Evolutionary conservation across 1,284 basidiomycete species (phyloP), one percentile per base, ranked within the genome.

Genomic region (Leucoagaricus sp.): DNA sequence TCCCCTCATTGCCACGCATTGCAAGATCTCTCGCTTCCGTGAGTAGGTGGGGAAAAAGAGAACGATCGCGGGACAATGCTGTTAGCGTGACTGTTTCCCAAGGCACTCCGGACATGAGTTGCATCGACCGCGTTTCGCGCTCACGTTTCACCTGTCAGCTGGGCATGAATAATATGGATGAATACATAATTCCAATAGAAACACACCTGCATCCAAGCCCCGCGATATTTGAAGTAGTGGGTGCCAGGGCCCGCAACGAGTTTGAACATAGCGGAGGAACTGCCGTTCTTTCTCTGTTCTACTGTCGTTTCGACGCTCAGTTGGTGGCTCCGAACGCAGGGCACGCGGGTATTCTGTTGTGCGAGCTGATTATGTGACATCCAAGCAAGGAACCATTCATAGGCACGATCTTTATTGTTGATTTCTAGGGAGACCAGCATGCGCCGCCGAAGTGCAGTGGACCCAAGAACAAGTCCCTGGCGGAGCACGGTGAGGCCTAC

Each of bases 81-180:
- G 96, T 99, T 38, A 99, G 79, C 28, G 91, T 97, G 41, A 99
- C 86, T 0, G 96, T 99, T 73, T 99, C 97, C 95, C 96, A 99
- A 50, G 97, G 97, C 4, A 87, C 85, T 2, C 96, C 96, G 1
- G 93, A 91, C 74, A 91, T 90, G 28, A 96, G 79, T 67, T 96
- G 91, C 79, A 96, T 91, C 55, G 96, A 87, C 65, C 94, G 92
- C 10, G 88, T 92, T 72, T 98, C 95, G 49, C 97, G 86, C 73
- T 98, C 95, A 23, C 96, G 84, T 75, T 92, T 93, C 60, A 96
- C 88, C 93, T 95, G 67, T 47, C 34, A 60, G 60, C 51, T 61
- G 55, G 33, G 48, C 36, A 31, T 50, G 40, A 52, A 49, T 25
- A 38, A 29, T 19, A 23, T 46, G 49, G 38, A 45, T n/a, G 31